Conservation (phyloP, 768 basidiomycete genomes). For the Pulveroboletus sp. region DNA sequence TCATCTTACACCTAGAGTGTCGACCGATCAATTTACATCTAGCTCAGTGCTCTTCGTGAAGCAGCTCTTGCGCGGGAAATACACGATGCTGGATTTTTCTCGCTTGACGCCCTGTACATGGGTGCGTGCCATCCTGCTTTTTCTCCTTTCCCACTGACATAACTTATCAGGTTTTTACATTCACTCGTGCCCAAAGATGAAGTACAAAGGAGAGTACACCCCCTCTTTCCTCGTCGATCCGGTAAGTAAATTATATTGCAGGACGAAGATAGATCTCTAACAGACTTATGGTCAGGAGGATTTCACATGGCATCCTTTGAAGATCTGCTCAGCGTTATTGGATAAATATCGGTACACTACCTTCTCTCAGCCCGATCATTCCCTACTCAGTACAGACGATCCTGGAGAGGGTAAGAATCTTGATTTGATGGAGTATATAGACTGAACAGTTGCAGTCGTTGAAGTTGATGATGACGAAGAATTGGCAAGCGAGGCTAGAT, state of each 20-base stretch:
- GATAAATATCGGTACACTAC: slow-evolving; percentile 64
- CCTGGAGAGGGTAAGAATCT: slow-evolving; percentile 22
- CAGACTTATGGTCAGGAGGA: slow-evolving; percentile 50
- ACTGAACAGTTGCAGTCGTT: slow-evolving; percentile 17
- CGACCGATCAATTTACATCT: slow-evolving; percentile 1
- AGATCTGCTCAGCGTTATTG: slow-evolving; percentile 53
- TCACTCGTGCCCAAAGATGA: slow-evolving; percentile 90
- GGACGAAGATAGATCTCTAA: slow-evolving; percentile 1
- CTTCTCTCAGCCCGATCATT: slow-evolving; percentile 63
- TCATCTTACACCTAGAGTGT: background rate
- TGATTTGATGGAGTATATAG: background rate
- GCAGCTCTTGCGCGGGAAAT: slow-evolving; percentile 72
- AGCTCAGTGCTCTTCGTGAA: slow-evolving; percentile 87
- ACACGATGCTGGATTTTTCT: slow-evolving; percentile 55
- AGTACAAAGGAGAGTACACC: slow-evolving; percentile 88
- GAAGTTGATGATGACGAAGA: slow-evolving; percentile 14
- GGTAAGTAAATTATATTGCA: slow-evolving; percentile 35
- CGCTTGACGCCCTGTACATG: slow-evolving; percentile 77
- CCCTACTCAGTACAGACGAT: slow-evolving; percentile 33
- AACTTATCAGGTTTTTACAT: slow-evolving; percentile 77
- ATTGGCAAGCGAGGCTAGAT: slow-evolving; percentile 18
- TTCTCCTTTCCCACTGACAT: background rate
- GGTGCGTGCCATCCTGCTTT: slow-evolving; percentile 44
- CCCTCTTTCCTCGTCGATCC: slow-evolving; percentile 90
- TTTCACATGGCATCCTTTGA: slow-evolving; percentile 70